These are phyloP conservation scores for Crucihimalaya himalaica DNA, from an alignment of 345 rosid genomes.

Conservation along the genomic window DNA sequence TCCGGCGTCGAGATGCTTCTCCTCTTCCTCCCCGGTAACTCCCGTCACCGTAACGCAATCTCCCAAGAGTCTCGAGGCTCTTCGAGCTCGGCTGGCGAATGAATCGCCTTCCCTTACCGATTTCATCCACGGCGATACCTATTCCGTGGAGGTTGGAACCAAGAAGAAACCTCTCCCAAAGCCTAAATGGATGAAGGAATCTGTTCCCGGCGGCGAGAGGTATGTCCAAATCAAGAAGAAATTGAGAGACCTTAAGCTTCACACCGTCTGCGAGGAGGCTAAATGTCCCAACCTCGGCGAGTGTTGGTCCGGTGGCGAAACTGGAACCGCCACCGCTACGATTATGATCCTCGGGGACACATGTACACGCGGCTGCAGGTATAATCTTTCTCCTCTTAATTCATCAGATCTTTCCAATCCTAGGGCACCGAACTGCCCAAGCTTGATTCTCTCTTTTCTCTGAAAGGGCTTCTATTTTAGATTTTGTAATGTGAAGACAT, in stretches of 20 bases:
- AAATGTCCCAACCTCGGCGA: conserved; percentile 93
- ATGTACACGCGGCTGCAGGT: conserved; percentile 98
- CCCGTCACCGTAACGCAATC: conserved; percentile 43
- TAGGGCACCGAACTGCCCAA: neutral
- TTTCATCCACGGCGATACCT: conserved; percentile 54
- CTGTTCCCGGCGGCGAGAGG: conserved; percentile 90
- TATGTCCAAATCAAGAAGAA: conserved; percentile 98
- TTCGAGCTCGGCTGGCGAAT: conserved; percentile 79
- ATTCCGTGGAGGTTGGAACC: conserved; percentile 94
- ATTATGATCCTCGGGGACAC: conserved; percentile 98
- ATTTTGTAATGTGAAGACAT: conserved; percentile 96
- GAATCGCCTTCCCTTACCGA: conserved; percentile 73
- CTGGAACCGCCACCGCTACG: conserved; percentile 96
- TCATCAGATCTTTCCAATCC: neutral
- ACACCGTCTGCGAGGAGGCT: conserved; percentile 98
- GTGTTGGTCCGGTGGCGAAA: conserved; percentile 99
- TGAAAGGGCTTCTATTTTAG: conserved; percentile 39
- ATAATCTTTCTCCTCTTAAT: neutral
- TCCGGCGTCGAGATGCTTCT: conserved; percentile 39
- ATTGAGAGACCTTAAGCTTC: conserved; percentile 85
- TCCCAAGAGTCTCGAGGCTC: conserved; percentile 64
- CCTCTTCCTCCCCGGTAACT: conserved; percentile 47
- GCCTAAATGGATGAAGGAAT: conserved; percentile 97
- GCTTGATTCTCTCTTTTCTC: neutral
- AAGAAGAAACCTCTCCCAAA: conserved; percentile 94